These are phyloP conservation scores for Anastatica hierochuntica DNA, from an alignment of 345 rosid genomes.

Conservation along the genomic window DNA sequence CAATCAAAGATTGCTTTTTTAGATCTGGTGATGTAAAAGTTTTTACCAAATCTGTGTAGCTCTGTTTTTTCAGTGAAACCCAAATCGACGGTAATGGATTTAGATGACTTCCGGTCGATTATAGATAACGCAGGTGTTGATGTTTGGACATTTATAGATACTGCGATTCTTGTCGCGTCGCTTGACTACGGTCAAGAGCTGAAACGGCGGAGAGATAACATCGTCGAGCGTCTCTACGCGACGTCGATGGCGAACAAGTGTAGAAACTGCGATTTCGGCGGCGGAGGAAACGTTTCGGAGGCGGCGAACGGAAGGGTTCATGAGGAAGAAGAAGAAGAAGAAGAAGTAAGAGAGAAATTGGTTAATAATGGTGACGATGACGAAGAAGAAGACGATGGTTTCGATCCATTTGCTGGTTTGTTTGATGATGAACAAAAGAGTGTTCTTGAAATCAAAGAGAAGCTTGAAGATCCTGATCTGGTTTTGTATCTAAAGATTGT, in stretches of 20 bases:
- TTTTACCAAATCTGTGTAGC: neutral
- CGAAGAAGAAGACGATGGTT: slow-evolving; percentile 35
- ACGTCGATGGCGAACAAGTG: slow-evolving; percentile 44
- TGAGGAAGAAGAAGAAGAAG: slow-evolving; percentile 28
- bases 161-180: slow-evolving; percentile 78
- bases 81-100: slow-evolving; percentile 44
- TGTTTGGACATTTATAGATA: slow-evolving; percentile 83
- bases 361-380: slow-evolving; percentile 28
- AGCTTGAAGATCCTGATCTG: slow-evolving; percentile 87
- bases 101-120: slow-evolving; percentile 70
- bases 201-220: slow-evolving; percentile 62
- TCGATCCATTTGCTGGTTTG: slow-evolving; percentile 81
- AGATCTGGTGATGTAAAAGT: slow-evolving; percentile 31
- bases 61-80: slow-evolving; percentile 16
- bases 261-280: slow-evolving; percentile 48
- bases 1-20: neutral
- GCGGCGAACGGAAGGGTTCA: slow-evolving; percentile 23
- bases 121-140: slow-evolving; percentile 75
- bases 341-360: slow-evolving; percentile 40
- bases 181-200: slow-evolving; percentile 56
- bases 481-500: slow-evolving; percentile 20
- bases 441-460: slow-evolving; percentile 72
- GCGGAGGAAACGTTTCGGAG: slow-evolving; percentile 12
- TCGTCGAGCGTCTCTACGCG: slow-evolving; percentile 75
- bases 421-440: slow-evolving; percentile 91